Evolutionary conservation across 495 filamentous ascomycete genomes (phyloP).

Genomic region (Neurospora pannonica): DNA sequence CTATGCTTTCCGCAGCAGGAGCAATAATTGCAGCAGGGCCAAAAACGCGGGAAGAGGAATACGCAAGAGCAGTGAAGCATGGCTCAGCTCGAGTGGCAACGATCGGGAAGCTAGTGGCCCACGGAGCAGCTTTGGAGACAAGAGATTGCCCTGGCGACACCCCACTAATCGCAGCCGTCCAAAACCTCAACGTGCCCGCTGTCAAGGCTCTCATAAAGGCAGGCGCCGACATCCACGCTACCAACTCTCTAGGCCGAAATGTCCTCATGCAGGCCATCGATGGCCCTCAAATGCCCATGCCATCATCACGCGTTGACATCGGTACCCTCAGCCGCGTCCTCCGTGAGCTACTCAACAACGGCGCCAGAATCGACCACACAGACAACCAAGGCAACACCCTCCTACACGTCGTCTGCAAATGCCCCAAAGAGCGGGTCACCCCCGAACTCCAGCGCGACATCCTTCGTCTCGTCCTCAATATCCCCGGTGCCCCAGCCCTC

Average conservation of each 20-base stretch:
- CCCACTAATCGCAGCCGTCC: constrained; percentile 20
- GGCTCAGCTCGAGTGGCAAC: constrained; percentile 8
- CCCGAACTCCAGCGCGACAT: background rate
- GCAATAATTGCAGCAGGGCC: background rate
- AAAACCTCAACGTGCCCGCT: constrained; percentile 11
- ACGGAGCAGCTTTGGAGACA: constrained; percentile 20
- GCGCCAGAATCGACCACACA: constrained; percentile 11
- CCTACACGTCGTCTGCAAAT: constrained; percentile 16
- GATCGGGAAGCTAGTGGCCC: constrained; percentile 19
- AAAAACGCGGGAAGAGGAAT: background rate
- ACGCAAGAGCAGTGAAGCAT: background rate
- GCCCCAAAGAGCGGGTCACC: background rate
- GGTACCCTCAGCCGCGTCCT: constrained; percentile 7
- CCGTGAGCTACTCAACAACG: constrained; percentile 7
- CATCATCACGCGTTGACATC: background rate
- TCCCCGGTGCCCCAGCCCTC: constrained; percentile 5
- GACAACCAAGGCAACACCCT: constrained; percentile 15
- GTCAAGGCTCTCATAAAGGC: constrained; percentile 13
- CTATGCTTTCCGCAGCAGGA: background rate
- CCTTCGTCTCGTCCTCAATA: constrained; percentile 15
- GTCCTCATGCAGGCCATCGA: constrained; percentile 8
- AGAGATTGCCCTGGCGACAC: constrained; percentile 21
- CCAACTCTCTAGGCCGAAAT: constrained; percentile 11
- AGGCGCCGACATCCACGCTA: constrained; percentile 11
- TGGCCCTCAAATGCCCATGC: constrained; percentile 10